These are phyloP conservation scores for Schizochytrium sp. DNA, from an alignment of 108 stramenopile genomes.

Conservation along the genomic window DNA sequence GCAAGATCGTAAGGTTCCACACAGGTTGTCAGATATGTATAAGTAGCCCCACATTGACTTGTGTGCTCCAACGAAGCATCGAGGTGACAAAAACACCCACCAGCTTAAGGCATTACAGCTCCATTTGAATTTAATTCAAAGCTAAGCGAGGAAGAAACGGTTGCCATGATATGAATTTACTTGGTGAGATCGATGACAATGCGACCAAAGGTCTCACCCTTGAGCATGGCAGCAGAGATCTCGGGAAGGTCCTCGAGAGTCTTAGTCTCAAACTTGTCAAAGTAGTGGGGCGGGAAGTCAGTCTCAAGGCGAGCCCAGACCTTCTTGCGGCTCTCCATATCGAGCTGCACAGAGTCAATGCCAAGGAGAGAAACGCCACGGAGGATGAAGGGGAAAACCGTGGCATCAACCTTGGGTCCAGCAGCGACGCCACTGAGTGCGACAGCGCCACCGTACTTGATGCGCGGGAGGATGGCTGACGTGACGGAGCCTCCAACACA, in stretches of 20 bases:
- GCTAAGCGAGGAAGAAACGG: not conserved
- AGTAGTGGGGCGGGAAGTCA: not conserved
- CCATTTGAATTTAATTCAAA: not conserved
- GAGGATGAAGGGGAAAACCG: conserved; percentile 73
- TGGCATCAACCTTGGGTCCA: conserved; percentile 64
- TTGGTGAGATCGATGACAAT: conserved; percentile 3
- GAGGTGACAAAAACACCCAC: too few species aligned
- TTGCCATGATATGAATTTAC: not conserved
- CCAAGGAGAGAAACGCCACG: conserved; percentile 69
- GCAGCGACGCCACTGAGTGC: conserved; percentile 71
- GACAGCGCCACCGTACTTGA: conserved; percentile 65
- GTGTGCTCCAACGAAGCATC: too few species aligned
- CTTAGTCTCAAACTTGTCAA: not conserved
- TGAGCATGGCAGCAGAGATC: not conserved
- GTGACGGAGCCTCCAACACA: conserved; percentile 67
- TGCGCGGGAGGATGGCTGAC: conserved; percentile 62
- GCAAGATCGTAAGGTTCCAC: too few species aligned
- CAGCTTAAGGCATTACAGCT: not conserved
- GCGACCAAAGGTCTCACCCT: conserved; percentile 24
- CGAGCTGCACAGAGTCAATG: conserved; percentile 68
- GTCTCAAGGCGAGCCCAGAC: conserved; percentile 66
- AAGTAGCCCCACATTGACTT: too few species aligned
- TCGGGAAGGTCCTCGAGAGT: not conserved
- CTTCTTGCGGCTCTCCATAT: conserved; percentile 60
- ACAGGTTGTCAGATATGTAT: too few species aligned